These are phyloP conservation scores for Sarcodon aspratus DNA, from an alignment of 768 basidiomycete genomes.

Conservation along the genomic window DNA sequence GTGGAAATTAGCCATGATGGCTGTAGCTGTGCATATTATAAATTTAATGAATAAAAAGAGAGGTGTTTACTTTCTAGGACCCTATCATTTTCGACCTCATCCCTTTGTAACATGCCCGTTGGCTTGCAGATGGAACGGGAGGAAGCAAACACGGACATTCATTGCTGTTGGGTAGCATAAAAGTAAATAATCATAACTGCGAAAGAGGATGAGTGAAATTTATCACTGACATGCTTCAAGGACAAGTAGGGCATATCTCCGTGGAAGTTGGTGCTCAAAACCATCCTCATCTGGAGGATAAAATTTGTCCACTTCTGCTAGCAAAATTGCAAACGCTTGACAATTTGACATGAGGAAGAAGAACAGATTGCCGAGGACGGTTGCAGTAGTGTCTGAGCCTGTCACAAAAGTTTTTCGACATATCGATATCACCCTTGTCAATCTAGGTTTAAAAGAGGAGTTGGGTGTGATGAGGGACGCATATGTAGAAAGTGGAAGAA, in stretches of 20 bases:
- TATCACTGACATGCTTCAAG: slow-evolving; percentile 8
- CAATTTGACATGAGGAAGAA: slow-evolving; percentile 23
- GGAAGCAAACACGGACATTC: slow-evolving; percentile 34
- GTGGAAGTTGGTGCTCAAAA: neutral
- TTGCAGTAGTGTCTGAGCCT: slow-evolving; percentile 34
- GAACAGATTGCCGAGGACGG: slow-evolving; percentile 23
- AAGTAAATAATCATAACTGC: neutral
- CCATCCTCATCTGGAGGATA: slow-evolving; percentile 23
- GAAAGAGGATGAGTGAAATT: too few relatives aligned
- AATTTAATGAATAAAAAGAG: neutral
- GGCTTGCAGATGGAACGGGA: slow-evolving; percentile 25
- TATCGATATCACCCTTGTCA: slow-evolving; percentile 16
- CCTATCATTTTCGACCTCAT: slow-evolving; percentile 18
- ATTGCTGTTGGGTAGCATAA: slow-evolving; percentile 24
- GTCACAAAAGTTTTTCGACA: neutral
- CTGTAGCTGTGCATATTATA: neutral
- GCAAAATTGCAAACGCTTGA: slow-evolving; percentile 19
- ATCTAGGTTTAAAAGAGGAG: slow-evolving; percentile 4
- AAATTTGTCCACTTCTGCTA: slow-evolving; percentile 27
- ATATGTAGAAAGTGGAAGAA: neutral
- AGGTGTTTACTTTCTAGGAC: slow-evolving; percentile 14
- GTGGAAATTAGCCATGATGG: neutral
- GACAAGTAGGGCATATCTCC: neutral
- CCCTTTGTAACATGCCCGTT: slow-evolving; percentile 12
- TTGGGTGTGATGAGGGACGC: neutral